Evolutionary conservation across 2,329 filamentous ascomycete genomes (phyloP), one percentile per base, ranked within the genome.

Genomic region (Mycosphaerelloides madeirae): DNA sequence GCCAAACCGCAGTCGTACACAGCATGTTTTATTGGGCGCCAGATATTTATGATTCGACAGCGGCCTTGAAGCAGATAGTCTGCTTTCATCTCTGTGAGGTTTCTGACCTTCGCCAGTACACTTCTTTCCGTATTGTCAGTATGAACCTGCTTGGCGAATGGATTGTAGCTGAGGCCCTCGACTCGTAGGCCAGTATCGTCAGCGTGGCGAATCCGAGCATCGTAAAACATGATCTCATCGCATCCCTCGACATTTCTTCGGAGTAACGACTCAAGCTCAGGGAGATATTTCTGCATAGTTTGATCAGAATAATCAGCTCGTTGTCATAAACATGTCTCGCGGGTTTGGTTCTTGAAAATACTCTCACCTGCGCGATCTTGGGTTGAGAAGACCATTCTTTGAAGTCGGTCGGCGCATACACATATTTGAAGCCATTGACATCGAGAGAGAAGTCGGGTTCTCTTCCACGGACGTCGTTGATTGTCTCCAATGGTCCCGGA

Each of bases 401-500:
- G 40, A 50, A 44, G 3, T 33, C 22, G 8, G 43, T 50, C 6
- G 43, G 48, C 13, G 44, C 41, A 19, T 43, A 18, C 6, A 50
- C 48, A n/a, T 47, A 47, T 33, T 73, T 14, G 49, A 63, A 52
- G 6, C 49, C 49, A 33, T 52, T 38, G 20, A 14, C 28, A 16
- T 52, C 49, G n/a, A 52, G 38, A 8, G 38, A 38, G 29, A 49
- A 49, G 7, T 47, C 12, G 9, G 31, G 15, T 29, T 46, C 18
- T n/a, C 28, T 16, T 65, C 71, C 2, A 65, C 73, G 1, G 46
- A 59, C 12, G 63, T 63, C n/a, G 69, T 71, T 1, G 64, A 63
- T 43, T 48, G 16, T 51, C 41, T 61, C 58, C 3, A 32, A 42
- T 4, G 45, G 31, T 11, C 54, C 57, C 9, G 53, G 33, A 9